These are phyloP conservation scores for Beta lomatogona DNA, from an alignment of 179 eudicot species.

Conservation along the genomic window DNA sequence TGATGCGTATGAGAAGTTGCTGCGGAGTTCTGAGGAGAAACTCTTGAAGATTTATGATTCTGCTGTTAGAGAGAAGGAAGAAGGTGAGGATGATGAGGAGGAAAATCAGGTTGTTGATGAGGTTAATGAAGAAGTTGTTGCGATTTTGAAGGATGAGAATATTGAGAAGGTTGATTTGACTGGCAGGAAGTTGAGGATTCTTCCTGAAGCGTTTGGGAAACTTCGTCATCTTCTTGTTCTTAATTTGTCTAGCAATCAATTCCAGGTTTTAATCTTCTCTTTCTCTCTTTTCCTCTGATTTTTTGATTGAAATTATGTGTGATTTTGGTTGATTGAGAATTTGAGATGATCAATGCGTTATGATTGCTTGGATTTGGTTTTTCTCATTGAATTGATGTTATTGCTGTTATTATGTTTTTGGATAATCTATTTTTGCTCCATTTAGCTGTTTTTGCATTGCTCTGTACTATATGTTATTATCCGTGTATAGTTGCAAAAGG, in stretches of 20 bases:
- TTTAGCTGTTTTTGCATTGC: background rate
- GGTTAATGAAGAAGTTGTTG: conserved; percentile 67
- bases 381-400: background rate
- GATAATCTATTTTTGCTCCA: background rate
- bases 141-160: conserved; percentile 53
- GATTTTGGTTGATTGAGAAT: background rate
- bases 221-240: conserved; percentile 50
- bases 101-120: conserved; percentile 55
- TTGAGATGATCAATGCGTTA: background rate
- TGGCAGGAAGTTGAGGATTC: conserved; percentile 46
- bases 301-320: background rate
- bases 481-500: too few relatives aligned
- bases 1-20: conserved; percentile 60
- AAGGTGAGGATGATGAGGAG: conserved; percentile 50
- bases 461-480: background rate
- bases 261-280: conserved; percentile 50
- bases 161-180: conserved; percentile 58
- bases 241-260: conserved; percentile 74
- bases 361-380: background rate
- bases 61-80: conserved; percentile 34
- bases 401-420: background rate
- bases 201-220: conserved; percentile 82
- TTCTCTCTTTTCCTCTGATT: too few relatives aligned
- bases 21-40: conserved; percentile 60
- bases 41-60: conserved; percentile 69